phyloP scores from a whole-genome alignment of 2,329 filamentous ascomycete species.

The Lecanicillium sp. region DNA sequence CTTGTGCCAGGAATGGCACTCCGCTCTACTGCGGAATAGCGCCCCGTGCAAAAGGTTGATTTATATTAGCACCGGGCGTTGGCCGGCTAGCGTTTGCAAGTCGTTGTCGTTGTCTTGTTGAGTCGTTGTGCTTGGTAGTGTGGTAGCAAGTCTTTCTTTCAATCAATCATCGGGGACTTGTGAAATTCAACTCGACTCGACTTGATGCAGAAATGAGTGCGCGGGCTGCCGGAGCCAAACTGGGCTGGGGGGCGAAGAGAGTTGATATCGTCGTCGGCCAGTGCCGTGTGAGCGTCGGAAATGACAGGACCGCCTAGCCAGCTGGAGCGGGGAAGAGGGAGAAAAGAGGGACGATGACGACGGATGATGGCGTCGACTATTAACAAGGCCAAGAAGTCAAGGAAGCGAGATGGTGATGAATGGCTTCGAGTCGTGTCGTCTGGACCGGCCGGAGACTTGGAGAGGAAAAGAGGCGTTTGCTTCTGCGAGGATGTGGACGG shows the following conservation, averaged over 20 bases:
- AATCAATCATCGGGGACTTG: not conserved
- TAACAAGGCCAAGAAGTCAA: constrained; percentile 7
- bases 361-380: not conserved
- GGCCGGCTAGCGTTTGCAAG: no score
- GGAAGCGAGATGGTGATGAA: no score
- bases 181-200: not conserved
- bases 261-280: constrained; percentile 8
- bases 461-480: constrained; percentile 5
- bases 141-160: not conserved
- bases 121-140: not conserved
- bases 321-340: constrained; percentile 3
- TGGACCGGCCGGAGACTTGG: constrained; percentile 12
- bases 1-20: no score
- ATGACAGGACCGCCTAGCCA: constrained; percentile 10
- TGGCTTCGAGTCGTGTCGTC: constrained; percentile 2
- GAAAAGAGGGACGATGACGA: not conserved
- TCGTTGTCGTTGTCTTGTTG: not conserved
- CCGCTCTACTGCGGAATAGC: not conserved
- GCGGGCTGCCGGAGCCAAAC: constrained; percentile 4
- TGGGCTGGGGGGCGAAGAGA: not conserved
- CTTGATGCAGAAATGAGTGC: not conserved
- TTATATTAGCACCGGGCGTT: not conserved
- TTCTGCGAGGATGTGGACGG: not conserved
- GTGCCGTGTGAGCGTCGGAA: constrained; percentile 4
- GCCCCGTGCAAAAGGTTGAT: not conserved